Evolutionary conservation across 208 protist genomes (phyloP).

Genomic region (Trypanosoma vivax): DNA sequence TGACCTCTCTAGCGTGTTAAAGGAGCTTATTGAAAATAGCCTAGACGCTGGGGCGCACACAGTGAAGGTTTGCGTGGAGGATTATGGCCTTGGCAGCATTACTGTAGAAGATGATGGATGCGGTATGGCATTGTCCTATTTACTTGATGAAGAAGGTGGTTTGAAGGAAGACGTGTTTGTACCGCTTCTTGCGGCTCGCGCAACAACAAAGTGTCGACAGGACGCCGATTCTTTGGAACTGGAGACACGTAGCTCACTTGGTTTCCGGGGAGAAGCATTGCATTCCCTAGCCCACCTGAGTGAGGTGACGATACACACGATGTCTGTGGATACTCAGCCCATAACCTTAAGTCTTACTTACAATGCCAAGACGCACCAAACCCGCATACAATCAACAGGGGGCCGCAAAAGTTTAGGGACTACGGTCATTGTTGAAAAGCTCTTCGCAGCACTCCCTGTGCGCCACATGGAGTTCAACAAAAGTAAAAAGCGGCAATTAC

Average conservation of each 20-base stretch:
- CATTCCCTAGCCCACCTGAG: conserved; percentile 85
- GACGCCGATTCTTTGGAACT: not conserved
- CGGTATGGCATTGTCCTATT: conserved; percentile 43
- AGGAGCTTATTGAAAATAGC: conserved; percentile 85
- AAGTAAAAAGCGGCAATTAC: conserved; percentile 66
- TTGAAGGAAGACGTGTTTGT: conserved; percentile 25
- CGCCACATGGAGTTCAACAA: conserved; percentile 82
- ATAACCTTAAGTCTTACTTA: conserved; percentile 42
- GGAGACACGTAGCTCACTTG: conserved; percentile 36
- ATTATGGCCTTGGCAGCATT: conserved; percentile 66
- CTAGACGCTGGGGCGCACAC: conserved; percentile 63
- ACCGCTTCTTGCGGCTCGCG: conserved; percentile 54
- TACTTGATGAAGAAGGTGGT: conserved; percentile 28
- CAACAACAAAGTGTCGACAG: conserved; percentile 46
- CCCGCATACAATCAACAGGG: conserved; percentile 1
- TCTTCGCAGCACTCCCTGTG: conserved; percentile 89
- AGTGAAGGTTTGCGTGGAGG: conserved; percentile 54
- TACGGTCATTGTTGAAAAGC: conserved; percentile 50
- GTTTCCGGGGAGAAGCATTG: conserved; percentile 97
- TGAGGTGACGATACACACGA: conserved; percentile 68
- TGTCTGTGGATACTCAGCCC: conserved; percentile 28
- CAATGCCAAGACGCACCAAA: conserved; percentile 21
- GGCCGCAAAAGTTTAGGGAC: conserved; percentile 59
- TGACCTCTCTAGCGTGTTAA: conserved; percentile 71
- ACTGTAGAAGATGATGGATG: conserved; percentile 78